Evolutionary conservation across 345 rosid species (phyloP).

Genomic region (Populus euphratica): DNA sequence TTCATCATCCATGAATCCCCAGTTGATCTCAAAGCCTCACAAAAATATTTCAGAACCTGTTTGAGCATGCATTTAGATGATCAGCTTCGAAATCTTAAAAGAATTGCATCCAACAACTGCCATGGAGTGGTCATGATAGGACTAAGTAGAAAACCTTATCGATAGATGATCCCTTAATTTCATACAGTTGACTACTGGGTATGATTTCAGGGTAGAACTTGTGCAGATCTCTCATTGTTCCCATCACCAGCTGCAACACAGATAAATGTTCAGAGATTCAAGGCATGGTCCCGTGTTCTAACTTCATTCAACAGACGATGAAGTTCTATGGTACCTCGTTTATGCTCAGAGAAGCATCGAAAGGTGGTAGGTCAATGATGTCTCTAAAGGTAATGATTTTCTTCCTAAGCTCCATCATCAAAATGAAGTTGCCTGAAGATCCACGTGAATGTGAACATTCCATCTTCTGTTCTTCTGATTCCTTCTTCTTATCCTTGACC

Average conservation of each 20-base stretch:
- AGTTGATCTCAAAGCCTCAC: slow-evolving; percentile 45
- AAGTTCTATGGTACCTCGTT: slow-evolving; percentile 35
- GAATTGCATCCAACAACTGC: not conserved
- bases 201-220: slow-evolving; percentile 58
- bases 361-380: slow-evolving; percentile 57
- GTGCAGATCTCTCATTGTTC: slow-evolving; percentile 68
- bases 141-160: slow-evolving; percentile 44
- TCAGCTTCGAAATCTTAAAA: not conserved
- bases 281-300: not conserved
- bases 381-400: slow-evolving; percentile 67
- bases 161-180: slow-evolving; percentile 40
- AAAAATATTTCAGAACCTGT: slow-evolving; percentile 55
- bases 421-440: slow-evolving; percentile 34
- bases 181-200: slow-evolving; percentile 34
- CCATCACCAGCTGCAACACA: slow-evolving; percentile 47
- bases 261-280: slow-evolving; percentile 14
- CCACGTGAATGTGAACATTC: slow-evolving; percentile 35
- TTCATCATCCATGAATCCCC: slow-evolving; percentile 64
- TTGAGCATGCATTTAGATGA: slow-evolving; percentile 2
- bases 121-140: not conserved
- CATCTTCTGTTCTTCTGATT: slow-evolving; percentile 26
- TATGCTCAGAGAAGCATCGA: slow-evolving; percentile 43
- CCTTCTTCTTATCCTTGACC: slow-evolving; percentile 33
- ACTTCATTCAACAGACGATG: not conserved
- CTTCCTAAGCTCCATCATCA: slow-evolving; percentile 64